Evolutionary conservation across 495 filamentous ascomycete species (phyloP), one percentile per base, ranked within the genome.

Genomic region (Neurospora africana): DNA sequence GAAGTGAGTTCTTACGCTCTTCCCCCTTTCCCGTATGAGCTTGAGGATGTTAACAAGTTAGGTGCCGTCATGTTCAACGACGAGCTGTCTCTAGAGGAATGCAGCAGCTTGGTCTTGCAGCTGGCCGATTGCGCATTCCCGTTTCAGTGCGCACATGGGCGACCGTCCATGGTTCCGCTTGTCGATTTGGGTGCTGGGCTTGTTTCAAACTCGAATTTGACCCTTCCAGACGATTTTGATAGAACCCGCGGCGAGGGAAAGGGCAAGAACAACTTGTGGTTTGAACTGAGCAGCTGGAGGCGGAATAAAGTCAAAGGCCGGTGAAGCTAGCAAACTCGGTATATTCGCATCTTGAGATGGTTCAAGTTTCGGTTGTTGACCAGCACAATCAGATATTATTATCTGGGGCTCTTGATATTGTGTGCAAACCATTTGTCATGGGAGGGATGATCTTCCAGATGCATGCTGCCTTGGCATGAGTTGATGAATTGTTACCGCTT

Each of bases 41-140:
- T 15, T 21, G 0, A 38, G 21, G 19, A 33, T 73, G 47, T 70
- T 78, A 35, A 78, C 58, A 13, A 2, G 41, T 10, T 27, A 83
- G 82, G 88, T 47, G 93, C 95, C 8, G 92, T 98, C 80, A 99
- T 99, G 95, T 99, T 99, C 82, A 98, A 98, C 75, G 95, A 99
- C 76, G 80, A 79, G 11, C 78, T 98, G 61, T 86, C 83, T 1
- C 70, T 83, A 1, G 84, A 86, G 9, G 88, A 97, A 76, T 97
- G 94, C 77, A 76, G 83, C 65, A 79, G 77, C 17, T 79, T 99
- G 21, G 81, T 98, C 11, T 47, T 74, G 15, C 85, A 84, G 47
- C 82, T 99, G 39, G 86, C 89, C 10, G 76, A 76, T 3, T 96
- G 92, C 73, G 88, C 84, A 1, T 95, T 98, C 76, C 95, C 96